Conservation (phyloP, 768 basidiomycete species). For the Leccinellum rugosiceps region DNA sequence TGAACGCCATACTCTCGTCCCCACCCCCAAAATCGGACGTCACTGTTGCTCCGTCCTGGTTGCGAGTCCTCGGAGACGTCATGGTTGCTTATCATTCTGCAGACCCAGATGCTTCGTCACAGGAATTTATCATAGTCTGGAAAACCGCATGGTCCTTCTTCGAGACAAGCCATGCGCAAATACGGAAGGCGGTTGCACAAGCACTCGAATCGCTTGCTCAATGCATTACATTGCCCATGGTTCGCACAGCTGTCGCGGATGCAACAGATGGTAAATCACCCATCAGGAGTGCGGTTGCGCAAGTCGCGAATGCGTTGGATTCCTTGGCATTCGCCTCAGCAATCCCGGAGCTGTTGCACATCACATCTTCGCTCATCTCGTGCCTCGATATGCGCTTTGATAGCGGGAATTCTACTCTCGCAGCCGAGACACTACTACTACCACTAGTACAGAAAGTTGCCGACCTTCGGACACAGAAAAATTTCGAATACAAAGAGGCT, state of each 20-base stretch:
- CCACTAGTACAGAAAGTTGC: slow-evolving; percentile 70
- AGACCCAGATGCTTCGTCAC: slow-evolving; percentile 47
- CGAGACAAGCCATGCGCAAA: slow-evolving; percentile 60
- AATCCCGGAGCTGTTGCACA: slow-evolving; percentile 75
- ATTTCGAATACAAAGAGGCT: slow-evolving; percentile 87
- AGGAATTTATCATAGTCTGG: slow-evolving; percentile 66
- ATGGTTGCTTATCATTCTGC: slow-evolving; percentile 61
- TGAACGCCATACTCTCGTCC: slow-evolving; percentile 66
- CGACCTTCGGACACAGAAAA: slow-evolving; percentile 70
- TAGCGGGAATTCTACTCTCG: slow-evolving; percentile 42
- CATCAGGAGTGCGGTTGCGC: slow-evolving; percentile 60
- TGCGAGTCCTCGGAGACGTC: slow-evolving; percentile 68
- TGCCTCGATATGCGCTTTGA: slow-evolving; percentile 53
- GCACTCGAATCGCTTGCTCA: slow-evolving; percentile 61
- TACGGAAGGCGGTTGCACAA: slow-evolving; percentile 60
- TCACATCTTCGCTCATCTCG: slow-evolving; percentile 66
- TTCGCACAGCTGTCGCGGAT: slow-evolving; percentile 50
- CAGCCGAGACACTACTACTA: slow-evolving; percentile 67
- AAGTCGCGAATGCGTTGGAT: slow-evolving; percentile 65
- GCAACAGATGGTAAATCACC: slow-evolving; percentile 45
- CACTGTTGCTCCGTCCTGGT: slow-evolving; percentile 73
- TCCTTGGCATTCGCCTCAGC: slow-evolving; percentile 70
- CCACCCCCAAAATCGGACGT: slow-evolving; percentile 68
- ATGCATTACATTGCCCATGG: slow-evolving; percentile 67
- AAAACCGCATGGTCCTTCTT: slow-evolving; percentile 73